Evolutionary conservation across 177 flowering plant genomes (phyloP), one percentile per base, ranked within the genome.

Genomic region (Vitis hybrid): DNA sequence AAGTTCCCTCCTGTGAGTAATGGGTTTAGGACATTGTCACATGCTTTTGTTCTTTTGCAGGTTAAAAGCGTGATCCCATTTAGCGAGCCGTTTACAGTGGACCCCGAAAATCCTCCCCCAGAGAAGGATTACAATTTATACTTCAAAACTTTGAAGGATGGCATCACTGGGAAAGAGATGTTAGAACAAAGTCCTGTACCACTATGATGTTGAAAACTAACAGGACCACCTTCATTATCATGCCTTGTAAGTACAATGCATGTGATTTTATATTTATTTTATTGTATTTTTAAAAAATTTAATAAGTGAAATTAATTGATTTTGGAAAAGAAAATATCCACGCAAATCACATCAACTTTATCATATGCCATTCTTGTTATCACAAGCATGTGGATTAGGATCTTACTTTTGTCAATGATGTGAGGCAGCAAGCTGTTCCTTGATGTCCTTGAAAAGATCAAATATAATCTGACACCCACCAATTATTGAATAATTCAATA

Each of bases 101-200:
- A 95, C 81, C 98, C 94, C 15, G 87, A 89, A 76, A 95, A 93
- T 73, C 97, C 93, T 66, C 99, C 99, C 5, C 90, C 88, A 11
- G 93, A 95, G 79, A 95, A 93, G 83, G 96, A 95, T 67, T 95
- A 95, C 70, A 67, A 93, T n/a, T 61, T 75, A 5, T 91, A 86
- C 76, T 95, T 95, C 80, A 86, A 84, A 76, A 79, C 67, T 61
- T 80, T 93, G 76, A 90, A 95, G 72, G 97, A 90, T 17, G 98
- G 96, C 15, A 84, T 95, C 65, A 95, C 94, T 10, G 98, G 98
- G 57, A 95, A 95, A 77, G 97, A 89, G 80, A 74, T 62, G 55
- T 69, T 87, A 58, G 93, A 91, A 69, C 75, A 78, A 72, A 80
- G 71, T 52, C 85, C 91, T 19, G 78, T 77, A 62, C 64, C 79